Evolutionary conservation across 768 basidiomycete species (phyloP).

Genomic region (Hygrocybe coccinea): DNA sequence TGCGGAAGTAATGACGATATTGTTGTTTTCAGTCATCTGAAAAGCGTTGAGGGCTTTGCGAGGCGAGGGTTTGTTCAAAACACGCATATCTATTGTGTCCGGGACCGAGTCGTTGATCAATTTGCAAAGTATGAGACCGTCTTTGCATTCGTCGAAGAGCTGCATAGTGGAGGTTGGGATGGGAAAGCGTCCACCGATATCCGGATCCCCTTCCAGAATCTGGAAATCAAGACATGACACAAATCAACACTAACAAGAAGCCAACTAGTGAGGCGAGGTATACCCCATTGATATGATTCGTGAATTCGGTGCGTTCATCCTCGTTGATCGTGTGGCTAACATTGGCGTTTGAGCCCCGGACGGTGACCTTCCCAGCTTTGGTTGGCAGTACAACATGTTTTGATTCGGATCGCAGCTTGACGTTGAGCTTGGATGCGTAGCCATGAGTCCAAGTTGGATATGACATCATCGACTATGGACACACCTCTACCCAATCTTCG

Average conservation of each 20-base stretch:
- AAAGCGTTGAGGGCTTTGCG: conserved; percentile 92
- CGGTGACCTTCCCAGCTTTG: conserved; percentile 85
- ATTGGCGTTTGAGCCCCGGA: conserved; percentile 91
- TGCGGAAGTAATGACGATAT: conserved; percentile 96
- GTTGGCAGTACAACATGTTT: conserved; percentile 44
- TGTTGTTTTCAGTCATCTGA: conserved; percentile 99
- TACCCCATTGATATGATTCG: conserved; percentile 96
- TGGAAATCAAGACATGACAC: conserved; percentile 25
- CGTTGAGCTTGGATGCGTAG: conserved; percentile 55
- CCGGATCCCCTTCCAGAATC: conserved; percentile 89
- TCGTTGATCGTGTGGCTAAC: conserved; percentile 97
- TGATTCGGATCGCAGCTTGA: conserved; percentile 62
- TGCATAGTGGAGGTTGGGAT: conserved; percentile 98
- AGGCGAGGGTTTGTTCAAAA: conserved; percentile 81
- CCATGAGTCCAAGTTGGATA: background rate
- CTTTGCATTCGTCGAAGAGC: conserved; percentile 93
- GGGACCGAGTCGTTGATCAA: conserved; percentile 99
- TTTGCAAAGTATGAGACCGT: conserved; percentile 95
- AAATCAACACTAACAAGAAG: conserved; percentile 10
- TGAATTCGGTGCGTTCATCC: conserved; percentile 92
- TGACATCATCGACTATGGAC: conserved; percentile 15
- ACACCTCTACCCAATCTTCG: conserved; percentile 96
- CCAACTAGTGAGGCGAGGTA: conserved; percentile 24
- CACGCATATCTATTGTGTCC: conserved; percentile 97
- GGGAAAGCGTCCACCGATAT: conserved; percentile 76